phyloP scores from a whole-genome alignment of 257 asterid genomes.

The Capsicum pubescens region DNA sequence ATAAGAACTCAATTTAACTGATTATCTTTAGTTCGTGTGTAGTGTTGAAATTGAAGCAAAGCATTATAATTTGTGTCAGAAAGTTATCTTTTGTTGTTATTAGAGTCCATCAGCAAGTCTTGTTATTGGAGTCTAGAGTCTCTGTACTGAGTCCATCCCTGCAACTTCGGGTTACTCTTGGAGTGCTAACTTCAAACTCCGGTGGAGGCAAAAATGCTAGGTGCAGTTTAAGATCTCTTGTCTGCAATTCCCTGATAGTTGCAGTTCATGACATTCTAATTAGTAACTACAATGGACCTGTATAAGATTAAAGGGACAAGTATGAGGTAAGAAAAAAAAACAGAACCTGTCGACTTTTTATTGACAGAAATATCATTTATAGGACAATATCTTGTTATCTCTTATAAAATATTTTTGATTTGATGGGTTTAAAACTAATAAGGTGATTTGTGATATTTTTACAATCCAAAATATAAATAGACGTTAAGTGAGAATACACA shows the following conservation, averaged over 20 bases:
- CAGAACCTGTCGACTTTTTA: not conserved
- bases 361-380: not conserved
- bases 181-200: not conserved
- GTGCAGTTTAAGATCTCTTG: not conserved
- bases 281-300: not conserved
- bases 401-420: not conserved
- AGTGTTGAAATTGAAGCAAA: not conserved
- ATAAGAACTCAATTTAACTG: not conserved
- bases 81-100: not conserved
- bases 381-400: conserved; percentile 8
- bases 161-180: conserved; percentile 19
- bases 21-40: not conserved
- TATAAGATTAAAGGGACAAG: not conserved
- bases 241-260: not conserved
- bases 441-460: not conserved
- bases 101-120: not conserved
- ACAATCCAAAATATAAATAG: not conserved
- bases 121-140: not conserved
- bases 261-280: not conserved
- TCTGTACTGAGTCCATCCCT: not conserved
- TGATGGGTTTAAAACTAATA: not conserved
- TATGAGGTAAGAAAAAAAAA: not conserved
- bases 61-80: not conserved
- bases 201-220: not conserved
- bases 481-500: not conserved